Evolutionary conservation across 176 grass and related monocot species (phyloP), one percentile per base, ranked within the genome.

Genomic region (Oropetium thomaeum): DNA sequence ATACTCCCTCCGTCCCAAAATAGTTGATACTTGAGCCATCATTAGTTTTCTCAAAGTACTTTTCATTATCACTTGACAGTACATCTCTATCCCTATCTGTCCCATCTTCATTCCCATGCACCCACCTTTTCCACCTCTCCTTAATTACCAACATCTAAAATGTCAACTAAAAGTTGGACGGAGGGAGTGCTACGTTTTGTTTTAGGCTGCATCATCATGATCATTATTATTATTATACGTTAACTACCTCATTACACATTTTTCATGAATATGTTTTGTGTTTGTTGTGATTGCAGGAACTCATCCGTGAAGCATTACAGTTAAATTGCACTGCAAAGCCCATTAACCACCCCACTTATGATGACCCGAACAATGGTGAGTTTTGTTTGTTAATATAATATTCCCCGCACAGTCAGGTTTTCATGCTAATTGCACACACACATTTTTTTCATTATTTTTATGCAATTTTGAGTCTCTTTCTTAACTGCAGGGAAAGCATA

Each of bases 401-500:
- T 58, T 31, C 26, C 71, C 15, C 64, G 23, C 62, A 39, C 9
- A 26, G 19, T 65, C 65, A 23, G 3, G 55, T 84, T 29, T 75
- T 89, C 7, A 7, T 71, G n/a, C 32, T 61, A 57, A 65, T 62
- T 23, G 10, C 17, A 25, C 20, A 38, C 17, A 25, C 20, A 38
- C 3, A 10, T 5, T 63, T 38, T 73, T 62, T 7, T 15, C 37
- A 59, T 10, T 32, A 61, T 7, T 59, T 52, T 60, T 33, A 41
- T 29, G 31, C 27, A 42, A 51, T 79, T 58, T 86, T 48, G 61
- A 42, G 16, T 78, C 28, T 23, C 33, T 69, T 87, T 40, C 20
- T 79, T 84, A 67, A 62, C 34, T 72, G 59, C 88, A 99, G 96
- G 96, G 68, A 86, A 95, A 84, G 92, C 96, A 52, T 99, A 99